Evolutionary conservation across 1,139 yeast genomes (phyloP), one percentile per base, ranked within the genome.

Genomic region (Candida sanyaensis): DNA sequence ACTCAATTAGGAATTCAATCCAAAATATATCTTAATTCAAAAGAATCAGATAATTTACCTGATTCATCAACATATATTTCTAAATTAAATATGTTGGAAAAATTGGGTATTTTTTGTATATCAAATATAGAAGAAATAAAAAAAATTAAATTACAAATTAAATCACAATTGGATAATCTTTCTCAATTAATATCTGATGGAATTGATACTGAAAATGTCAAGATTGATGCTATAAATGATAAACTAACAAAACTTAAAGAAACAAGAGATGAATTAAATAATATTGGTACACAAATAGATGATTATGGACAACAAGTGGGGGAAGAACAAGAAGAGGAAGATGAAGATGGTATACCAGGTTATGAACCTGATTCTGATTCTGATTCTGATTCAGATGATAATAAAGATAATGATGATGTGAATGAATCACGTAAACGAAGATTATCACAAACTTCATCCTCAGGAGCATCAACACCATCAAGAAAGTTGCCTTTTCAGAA

Each of bases 31-130:
- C 57, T 75, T n/a, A 71, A 73, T 48, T 76, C 76, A 2, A 60
- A 71, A 12, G 67, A 65, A 6, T 66, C 76, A 29, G 83, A 79
- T 33, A 71, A 70, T 43, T 66, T 80, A 41, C 85, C 85, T 2
- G 74, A 80, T 7, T 84, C 86, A 5, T 68, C 71, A 31, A 69
- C 71, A 26, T 80, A 80, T 59, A 66, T 78, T 6, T 62, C 75
- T 31, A 78, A 77, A 57, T 66, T 81, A 42, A 70, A 71, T 49
- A 60, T 69, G 42, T 66, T 78, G 52, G 81, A 77, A 51, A 68
- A 71, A 47, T 61, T 77, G 36, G 71, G 81, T 44, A 62, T 66
- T 12, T 63, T 66, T 21, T 67, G 80, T 10, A 60, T 62, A 10
- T 57, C 62, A 17, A 72, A 66, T 49, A 64, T 78, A 34, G 65